A percentile compares a stretch with the other conserved stretches of the same genome.
Conservation (phyloP, 176 grass and related monocot species). For the Oryza longistaminata region DNA sequence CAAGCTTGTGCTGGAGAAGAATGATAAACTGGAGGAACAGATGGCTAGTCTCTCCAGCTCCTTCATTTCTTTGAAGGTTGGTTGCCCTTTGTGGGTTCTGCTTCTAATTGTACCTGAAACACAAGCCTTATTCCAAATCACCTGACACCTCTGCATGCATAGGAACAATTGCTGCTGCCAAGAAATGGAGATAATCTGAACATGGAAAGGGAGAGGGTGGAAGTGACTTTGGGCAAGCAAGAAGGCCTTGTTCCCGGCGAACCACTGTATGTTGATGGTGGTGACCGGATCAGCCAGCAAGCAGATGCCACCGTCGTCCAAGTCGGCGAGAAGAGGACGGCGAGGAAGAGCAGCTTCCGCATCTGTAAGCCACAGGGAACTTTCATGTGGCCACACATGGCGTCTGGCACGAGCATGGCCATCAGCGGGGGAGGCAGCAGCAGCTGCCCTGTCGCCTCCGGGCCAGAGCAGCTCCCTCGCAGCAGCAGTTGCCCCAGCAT, state of each 20-base stretch:
- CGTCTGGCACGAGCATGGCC: constrained; percentile 28
- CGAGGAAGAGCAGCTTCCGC: constrained; percentile 63
- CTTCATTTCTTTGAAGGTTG: constrained; percentile 64
- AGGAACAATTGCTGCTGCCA: constrained; percentile 59
- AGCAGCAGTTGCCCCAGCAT: constrained; percentile 36
- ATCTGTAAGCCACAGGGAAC: constrained; percentile 65
- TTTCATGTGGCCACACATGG: constrained; percentile 77
- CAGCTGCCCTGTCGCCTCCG: constrained; percentile 19
- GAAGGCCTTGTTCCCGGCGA: not conserved
- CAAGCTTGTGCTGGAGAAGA: constrained; percentile 43
- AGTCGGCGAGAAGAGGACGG: constrained; percentile 27
- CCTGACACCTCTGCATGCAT: not conserved
- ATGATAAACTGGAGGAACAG: constrained; percentile 59
- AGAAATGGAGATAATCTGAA: constrained; percentile 43
- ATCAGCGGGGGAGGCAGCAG: constrained; percentile 41
- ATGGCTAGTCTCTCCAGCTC: constrained; percentile 48
- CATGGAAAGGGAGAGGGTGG: constrained; percentile 14
- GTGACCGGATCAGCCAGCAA: constrained; percentile 4
- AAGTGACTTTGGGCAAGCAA: constrained; percentile 15
- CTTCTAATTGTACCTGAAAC: not conserved
- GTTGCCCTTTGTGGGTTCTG: not conserved
- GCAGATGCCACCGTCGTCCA: constrained; percentile 23
- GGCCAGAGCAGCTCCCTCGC: constrained; percentile 5
- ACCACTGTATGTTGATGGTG: not conserved
- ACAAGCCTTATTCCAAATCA: not conserved